Percentiles rank a stretch among this genome's conserved stretches.
Conservation (phyloP, 2,329 filamentous ascomycete species). For the Penicillium sp. region DNA sequence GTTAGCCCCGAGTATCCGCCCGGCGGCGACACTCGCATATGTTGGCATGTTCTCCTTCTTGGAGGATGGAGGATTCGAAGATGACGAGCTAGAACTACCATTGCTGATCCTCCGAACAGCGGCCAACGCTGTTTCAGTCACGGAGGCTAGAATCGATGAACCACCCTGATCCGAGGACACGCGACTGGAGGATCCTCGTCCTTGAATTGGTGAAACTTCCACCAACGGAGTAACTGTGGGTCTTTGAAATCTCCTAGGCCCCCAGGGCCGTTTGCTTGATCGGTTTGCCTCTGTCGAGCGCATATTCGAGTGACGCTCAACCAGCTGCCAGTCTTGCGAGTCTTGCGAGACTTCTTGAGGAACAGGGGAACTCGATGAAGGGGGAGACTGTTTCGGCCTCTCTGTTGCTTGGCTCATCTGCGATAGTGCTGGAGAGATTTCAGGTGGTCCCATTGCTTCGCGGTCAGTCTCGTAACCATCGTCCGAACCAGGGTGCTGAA, state of each 20-base stretch:
- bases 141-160: constrained; percentile 31
- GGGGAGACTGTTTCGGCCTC: constrained; percentile 23
- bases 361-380: constrained; percentile 26
- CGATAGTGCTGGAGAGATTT: constrained; percentile 32
- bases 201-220: constrained; percentile 29
- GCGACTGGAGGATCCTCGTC: constrained; percentile 34
- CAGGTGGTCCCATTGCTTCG: constrained; percentile 27
- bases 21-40: constrained; percentile 37
- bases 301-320: constrained; percentile 24
- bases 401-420: constrained; percentile 35
- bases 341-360: constrained; percentile 27
- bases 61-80: constrained; percentile 1
- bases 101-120: constrained; percentile 42
- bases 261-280: constrained; percentile 12
- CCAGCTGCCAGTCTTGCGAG: constrained; percentile 39
- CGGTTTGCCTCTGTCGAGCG: constrained; percentile 12
- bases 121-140: constrained; percentile 41
- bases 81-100: constrained; percentile 15
- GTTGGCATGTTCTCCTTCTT: constrained; percentile 35
- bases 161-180: constrained; percentile 16
- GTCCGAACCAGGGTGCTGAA: constrained; percentile 30
- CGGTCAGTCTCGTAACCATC: constrained; percentile 38
- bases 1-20: constrained; percentile 20
- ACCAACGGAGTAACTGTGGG: constrained; percentile 28
- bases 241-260: constrained; percentile 21